Evolutionary conservation across 441 rosid genomes (phyloP).

Genomic region (Jatropha multifida): DNA sequence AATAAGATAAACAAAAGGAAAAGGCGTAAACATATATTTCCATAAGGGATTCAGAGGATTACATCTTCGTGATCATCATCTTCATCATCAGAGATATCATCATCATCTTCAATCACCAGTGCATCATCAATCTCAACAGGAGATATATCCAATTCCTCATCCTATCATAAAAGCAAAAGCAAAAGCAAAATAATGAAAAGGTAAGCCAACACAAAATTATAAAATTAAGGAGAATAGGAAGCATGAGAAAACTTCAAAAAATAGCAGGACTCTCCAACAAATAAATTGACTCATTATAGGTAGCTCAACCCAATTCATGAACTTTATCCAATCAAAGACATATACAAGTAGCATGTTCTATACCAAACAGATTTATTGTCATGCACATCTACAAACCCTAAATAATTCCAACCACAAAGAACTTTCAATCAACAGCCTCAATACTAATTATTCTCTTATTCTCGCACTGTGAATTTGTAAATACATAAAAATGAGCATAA

Average conservation of each 20-base stretch:
- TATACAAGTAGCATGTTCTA: neutral
- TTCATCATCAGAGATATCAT: constrained; percentile 94
- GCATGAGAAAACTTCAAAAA: neutral
- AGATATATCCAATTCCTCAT: constrained; percentile 91
- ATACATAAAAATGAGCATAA: neutral
- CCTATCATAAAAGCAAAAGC: constrained; percentile 43
- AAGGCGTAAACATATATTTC: neutral
- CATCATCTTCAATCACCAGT: constrained; percentile 98
- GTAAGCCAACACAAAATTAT: neutral
- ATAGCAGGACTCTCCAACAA: neutral
- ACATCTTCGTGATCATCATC: constrained; percentile 97
- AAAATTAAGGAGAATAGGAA: neutral
- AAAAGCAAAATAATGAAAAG: neutral
- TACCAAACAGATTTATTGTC: neutral
- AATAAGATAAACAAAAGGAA: neutral
- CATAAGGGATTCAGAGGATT: constrained; percentile 29
- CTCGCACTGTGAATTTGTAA: neutral
- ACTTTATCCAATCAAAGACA: neutral
- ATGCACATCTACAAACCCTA: neutral
- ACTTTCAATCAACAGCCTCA: neutral
- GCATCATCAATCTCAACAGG: constrained; percentile 96
- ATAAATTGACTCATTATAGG: neutral
- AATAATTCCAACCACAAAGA: neutral
- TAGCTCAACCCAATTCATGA: neutral
- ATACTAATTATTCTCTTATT: neutral